Percentiles rank a stretch among this genome's conserved stretches.
Conservation (phyloP, 1,139 yeast genomes). For the Sugiyamaella novakii region DNA sequence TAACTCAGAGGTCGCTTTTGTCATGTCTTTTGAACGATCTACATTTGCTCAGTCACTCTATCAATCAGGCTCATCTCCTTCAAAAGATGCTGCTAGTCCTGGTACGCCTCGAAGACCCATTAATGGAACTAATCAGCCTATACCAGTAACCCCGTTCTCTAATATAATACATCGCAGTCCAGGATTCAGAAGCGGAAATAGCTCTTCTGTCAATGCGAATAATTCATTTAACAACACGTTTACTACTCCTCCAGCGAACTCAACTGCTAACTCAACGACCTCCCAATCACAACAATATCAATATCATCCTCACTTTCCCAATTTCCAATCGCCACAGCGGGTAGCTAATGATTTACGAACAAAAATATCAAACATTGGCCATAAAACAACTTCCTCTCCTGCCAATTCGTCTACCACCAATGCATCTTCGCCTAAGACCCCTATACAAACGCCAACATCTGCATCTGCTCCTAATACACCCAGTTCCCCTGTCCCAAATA, state of each 20-base stretch:
- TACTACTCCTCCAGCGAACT: neutral
- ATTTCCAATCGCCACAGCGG: neutral
- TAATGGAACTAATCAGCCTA: no score
- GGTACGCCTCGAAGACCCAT: constrained; percentile 8
- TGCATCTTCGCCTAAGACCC: neutral
- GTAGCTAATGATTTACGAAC: neutral
- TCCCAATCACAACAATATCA: constrained; percentile 2
- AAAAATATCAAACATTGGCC: neutral
- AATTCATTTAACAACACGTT: neutral
- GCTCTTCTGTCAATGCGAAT: no score
- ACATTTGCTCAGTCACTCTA: constrained; percentile 36
- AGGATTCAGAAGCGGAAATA: neutral
- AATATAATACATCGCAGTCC: constrained; percentile 13
- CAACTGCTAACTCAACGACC: constrained; percentile 1
- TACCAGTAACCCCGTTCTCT: constrained; percentile 17
- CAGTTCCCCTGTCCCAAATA: constrained; percentile 8
- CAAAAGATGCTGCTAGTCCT: constrained; percentile 4
- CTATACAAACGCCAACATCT: neutral
- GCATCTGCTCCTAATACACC: constrained; percentile 18
- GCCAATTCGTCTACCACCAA: neutral
- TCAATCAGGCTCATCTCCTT: constrained; percentile 28
- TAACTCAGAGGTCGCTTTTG: no score
- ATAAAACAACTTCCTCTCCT: neutral
- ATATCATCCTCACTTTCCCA: constrained; percentile 1
- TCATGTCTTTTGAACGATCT: constrained; percentile 38